Evolutionary conservation across 768 basidiomycete species (phyloP), one percentile per base, ranked within the genome.

Genomic region (Rhizopogon sp.): DNA sequence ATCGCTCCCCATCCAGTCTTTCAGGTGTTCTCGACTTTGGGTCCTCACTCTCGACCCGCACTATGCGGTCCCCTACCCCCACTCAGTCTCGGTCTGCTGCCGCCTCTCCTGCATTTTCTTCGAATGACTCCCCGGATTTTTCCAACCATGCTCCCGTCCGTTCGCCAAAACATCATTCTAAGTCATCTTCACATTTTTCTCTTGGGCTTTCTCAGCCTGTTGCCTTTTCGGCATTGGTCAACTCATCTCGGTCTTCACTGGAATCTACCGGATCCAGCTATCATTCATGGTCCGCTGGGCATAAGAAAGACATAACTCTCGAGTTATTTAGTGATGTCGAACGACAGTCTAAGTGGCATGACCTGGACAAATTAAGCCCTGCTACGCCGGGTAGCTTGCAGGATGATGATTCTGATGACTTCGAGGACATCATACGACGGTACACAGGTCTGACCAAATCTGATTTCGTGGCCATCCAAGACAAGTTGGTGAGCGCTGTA

Each of bases 261-360:
- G 88, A 85, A 56, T 91, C 90, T 9, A 79, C 77, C 37, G 89
- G 91, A 14, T 93, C 91, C 3, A 93, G 91, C 68, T 93, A 89
- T 67, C 90, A 92, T 65, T 90, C 90, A 4, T 84, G 79, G 79
- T 87, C 90, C 53, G 83, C 72, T 20, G 82, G 70, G 46, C 70
- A 84, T 56, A 73, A 71, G 59, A 79, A 79, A 55, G 82, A 86
- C 58, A 75, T 75, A 43, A 66, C 77, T 47, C 67, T 80, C 51
- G 77, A 74, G 44, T 61, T 88, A 22, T 83, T 90, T 65, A 75
- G 69, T 37, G 79, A 81, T 50, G 57, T 60, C 13, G 66, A 73
- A 8, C 81, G 81, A 45, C 78, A 77, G 35, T 72, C 79, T 33
- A 72, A 77, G 3, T 91, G 87, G 88, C 84, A 86, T 66, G 85